Base-by-base conservation (phyloP, 768 basidiomycete genomes). In the Dentipellis sp. region DNA sequence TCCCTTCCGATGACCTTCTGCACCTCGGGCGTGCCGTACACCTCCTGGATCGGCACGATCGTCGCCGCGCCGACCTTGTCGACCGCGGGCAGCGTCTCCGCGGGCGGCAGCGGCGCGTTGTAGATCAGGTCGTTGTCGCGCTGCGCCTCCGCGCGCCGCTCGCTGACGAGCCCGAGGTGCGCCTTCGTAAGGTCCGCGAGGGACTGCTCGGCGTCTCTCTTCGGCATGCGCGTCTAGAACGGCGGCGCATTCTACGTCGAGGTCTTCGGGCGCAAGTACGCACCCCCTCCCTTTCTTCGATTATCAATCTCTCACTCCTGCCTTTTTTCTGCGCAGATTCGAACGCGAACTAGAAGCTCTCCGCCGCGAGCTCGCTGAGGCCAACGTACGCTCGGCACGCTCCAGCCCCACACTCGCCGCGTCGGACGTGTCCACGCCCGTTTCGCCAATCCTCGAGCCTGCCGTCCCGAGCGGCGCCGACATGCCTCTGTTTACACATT, bases 71-170 rank as follows among this genome's bases (percentile, higher is more conserved):
- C 71, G 0, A 87, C 76, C 68, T 93, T 94, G 55, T 98, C 97
- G 58, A 99, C 82, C 9, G 72, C 66, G 0, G 94, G 82, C 1
- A 98, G 78, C 0, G 88, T 79, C 38, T 94, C 90, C 2, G 83
- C 77, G 9, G 87, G 73, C 6, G 93, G 91, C 0, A 93, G 71
- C 55, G 94, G 79, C 3, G 91, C 91, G 66, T 98, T 93, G 74
- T 99, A 99, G 61, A 99, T 95, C 52, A 99, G 81, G 66, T 98
- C 95, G 69, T 98, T 98, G 72, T 97, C 94, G 53, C 88, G 84
- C 54, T 80, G 78, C 0, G 89, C 89, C 59, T 92, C 88, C 53
- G 70, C 72, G 66, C 82, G 84, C 57, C 80, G 82, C 61, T 95
- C 93, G 0, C 80, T 74, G 63, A 88, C 86, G 47, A 94, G 73